Conservation (phyloP, 805 yeast species). For the Lipomyces sp. region DNA sequence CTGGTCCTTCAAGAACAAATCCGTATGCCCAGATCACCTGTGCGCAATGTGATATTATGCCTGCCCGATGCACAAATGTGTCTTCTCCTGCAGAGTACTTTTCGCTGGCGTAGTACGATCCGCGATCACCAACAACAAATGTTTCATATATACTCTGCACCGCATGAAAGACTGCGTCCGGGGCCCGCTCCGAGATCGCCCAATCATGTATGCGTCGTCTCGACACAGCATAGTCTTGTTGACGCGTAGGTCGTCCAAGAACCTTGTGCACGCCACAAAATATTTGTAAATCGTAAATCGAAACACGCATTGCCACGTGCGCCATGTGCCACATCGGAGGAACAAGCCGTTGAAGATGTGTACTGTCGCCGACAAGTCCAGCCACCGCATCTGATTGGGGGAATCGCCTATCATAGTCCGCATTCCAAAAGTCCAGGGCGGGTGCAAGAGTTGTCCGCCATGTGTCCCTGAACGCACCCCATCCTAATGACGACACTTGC, state of each 20-base stretch:
- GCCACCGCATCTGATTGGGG: conserved; percentile 1
- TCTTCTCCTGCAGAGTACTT: conserved; percentile 32
- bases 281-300: conserved; percentile 74
- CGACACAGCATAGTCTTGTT: conserved; percentile 49
- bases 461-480: conserved; percentile 43
- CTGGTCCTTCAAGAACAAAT: conserved; percentile 36
- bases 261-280: conserved; percentile 81
- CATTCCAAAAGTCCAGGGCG: conserved; percentile 68
- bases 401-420: conserved; percentile 32
- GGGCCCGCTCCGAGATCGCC: conserved; percentile 46
- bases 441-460: conserved; percentile 73
- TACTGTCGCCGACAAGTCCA: not conserved
- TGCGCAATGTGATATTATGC: conserved; percentile 33
- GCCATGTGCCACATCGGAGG: conserved; percentile 29
- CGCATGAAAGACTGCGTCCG: conserved; percentile 53
- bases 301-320: conserved; percentile 48
- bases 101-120: conserved; percentile 14
- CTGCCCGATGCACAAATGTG: conserved; percentile 35
- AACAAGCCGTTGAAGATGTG: conserved; percentile 12
- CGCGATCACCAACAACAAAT: conserved; percentile 25
- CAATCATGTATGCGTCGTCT: conserved; percentile 51
- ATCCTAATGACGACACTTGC: conserved; percentile 51
- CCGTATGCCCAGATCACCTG: conserved; percentile 38
- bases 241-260: conserved; percentile 62
- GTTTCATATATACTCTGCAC: conserved; percentile 35